These are phyloP conservation scores for Anisodus tanguticus DNA, from an alignment of 257 asterid species.

Conservation along the genomic window DNA sequence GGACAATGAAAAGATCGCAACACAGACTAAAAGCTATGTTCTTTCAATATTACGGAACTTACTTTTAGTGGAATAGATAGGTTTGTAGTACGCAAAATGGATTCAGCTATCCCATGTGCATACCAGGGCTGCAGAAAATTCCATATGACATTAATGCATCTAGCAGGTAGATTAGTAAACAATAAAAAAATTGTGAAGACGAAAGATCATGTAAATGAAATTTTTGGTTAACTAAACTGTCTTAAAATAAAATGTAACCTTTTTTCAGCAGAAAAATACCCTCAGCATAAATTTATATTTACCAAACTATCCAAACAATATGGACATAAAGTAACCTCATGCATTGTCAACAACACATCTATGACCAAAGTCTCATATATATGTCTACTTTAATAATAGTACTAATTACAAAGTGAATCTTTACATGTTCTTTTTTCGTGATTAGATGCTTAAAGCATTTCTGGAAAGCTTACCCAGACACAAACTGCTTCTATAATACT, in stretches of 20 bases:
- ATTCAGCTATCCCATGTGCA: slow-evolving; percentile 98
- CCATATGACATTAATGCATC: not conserved
- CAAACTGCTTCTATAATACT: not conserved
- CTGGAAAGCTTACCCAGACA: not conserved
- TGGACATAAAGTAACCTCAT: not conserved
- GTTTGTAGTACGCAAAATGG: slow-evolving; percentile 87
- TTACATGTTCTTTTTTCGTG: not conserved
- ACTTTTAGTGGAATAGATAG: slow-evolving; percentile 87
- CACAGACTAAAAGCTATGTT: not conserved
- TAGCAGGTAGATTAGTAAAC: not conserved
- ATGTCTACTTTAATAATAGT: not conserved
- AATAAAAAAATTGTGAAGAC: not conserved
- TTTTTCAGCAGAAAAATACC: not conserved
- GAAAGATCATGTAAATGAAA: not conserved
- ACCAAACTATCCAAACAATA: not conserved
- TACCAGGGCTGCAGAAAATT: slow-evolving; percentile 81
- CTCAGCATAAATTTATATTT: not conserved
- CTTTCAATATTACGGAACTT: slow-evolving; percentile 39
- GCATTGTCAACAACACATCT: not conserved
- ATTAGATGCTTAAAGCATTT: not conserved
- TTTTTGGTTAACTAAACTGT: not conserved
- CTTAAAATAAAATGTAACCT: not conserved
- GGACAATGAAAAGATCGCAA: not conserved
- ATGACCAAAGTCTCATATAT: not conserved
- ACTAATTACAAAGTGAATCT: not conserved